phyloP scores from a whole-genome alignment of 805 yeast species.

The Jamesozyma rosinii region DNA sequence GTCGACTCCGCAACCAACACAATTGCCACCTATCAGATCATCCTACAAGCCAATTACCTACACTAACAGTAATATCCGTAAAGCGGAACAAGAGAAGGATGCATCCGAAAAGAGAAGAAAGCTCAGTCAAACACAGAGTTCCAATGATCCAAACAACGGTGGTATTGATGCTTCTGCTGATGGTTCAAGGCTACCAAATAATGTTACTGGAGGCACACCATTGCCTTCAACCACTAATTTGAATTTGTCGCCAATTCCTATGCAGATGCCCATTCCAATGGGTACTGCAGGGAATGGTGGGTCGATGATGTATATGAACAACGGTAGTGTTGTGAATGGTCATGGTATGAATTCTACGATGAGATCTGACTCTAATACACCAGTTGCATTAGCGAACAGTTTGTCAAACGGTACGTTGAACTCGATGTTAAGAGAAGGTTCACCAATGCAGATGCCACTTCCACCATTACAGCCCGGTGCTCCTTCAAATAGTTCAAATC shows the following conservation, averaged over 20 bases:
- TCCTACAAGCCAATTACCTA: conserved; percentile 30
- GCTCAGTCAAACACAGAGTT: conserved; percentile 3
- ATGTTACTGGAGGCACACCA: conserved; percentile 1
- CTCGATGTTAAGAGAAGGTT: neutral
- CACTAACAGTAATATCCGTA: conserved; percentile 25
- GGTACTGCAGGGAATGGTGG: neutral
- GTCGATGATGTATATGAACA: neutral
- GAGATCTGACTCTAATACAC: neutral
- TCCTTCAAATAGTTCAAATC: conserved; percentile 3
- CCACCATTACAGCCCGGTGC: conserved; percentile 10
- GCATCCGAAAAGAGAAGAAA: conserved; percentile 21
- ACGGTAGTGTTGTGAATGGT: neutral
- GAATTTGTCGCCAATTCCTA: neutral
- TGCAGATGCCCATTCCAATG: neutral
- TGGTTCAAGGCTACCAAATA: conserved; percentile 1
- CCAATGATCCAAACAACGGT: conserved; percentile 3
- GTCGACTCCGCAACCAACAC: conserved; percentile 11
- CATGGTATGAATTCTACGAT: neutral
- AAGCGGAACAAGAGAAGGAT: conserved; percentile 13
- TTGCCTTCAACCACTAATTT: conserved; percentile 1
- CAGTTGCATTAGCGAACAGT: neutral
- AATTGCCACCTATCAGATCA: conserved; percentile 26
- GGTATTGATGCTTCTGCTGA: neutral
- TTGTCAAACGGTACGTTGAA: neutral
- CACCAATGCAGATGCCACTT: conserved; percentile 7